Base-by-base conservation (phyloP, 331 rosid genomes). In the Acacia concinna region DNA sequence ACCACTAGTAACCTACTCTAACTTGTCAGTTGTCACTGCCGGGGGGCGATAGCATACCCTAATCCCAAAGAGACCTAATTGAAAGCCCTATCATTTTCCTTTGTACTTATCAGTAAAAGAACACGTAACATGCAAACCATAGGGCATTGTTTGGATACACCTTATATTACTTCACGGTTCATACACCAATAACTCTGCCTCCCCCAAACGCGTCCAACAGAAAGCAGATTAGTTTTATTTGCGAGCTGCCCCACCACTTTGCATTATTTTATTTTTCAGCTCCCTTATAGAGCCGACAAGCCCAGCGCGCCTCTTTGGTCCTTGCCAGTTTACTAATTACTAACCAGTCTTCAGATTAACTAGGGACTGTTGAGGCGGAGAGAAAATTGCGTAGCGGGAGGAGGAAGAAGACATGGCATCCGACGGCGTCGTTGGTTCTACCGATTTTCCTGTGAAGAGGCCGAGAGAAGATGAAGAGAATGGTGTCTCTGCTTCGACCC, bases 381-480 rank as follows among this genome's bases (percentile, higher is more conserved):
- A 21, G 31, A 47, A 66, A n/a, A 25, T 28, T 62, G n/a, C 40
- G 68, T n/a, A 38, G 32, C 38, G 20, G 54, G 63, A 47, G 75
- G 2, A 20, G 4, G 15, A 57, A 51, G 75, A 40, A 40, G 77
- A 32, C 49, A 89, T 90, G 92, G 94, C 91, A 46, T 79, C 73
- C 8, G 90, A 90, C 28, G 44, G 64, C 62, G 79, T 77, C 18
- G 87, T 46, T 65, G 91, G 47, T 13, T 66, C 87, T 43, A 43
- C 71, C 54, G 89, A 85, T 79, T 81, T 86, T 20, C 83, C 87
- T 0, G 72, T 81, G 76, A 92, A 90, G 89, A 89, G 90, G 78
- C 90, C 81, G 59, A 88, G 91, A 69, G 97, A 92, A 75, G 94
- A 85, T 6, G 89, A 83, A 10, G 86, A 87, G 51, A 90, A 89